Base-by-base conservation (phyloP, 2,329 filamentous ascomycete genomes). In the Botrytis fragariae region DNA sequence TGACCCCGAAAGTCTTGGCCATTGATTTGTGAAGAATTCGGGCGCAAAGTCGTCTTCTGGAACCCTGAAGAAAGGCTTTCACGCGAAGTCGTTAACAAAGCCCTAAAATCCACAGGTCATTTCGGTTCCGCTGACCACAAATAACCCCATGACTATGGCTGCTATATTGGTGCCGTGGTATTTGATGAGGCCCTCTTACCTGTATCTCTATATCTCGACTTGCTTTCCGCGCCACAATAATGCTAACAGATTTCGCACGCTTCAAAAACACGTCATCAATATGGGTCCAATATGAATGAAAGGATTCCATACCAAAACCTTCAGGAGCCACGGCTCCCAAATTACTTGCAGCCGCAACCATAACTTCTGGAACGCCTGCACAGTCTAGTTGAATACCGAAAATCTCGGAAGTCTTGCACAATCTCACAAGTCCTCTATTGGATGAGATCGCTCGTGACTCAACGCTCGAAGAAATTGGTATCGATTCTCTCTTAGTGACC, bases 21-120 rank as follows among this genome's bases (percentile, higher is more conserved):
- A 14, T 29, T 3, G 32, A 10, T 60, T 25, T 9, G 35, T 25
- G 5, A 60, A 37, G 32, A 61, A 9, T 37, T 10, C 1, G 32
- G 37, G 8, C 89, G 91, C 75, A 92, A 95, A 82, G 92, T 92
- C 42, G 87, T 89, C 67, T 91, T 94, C 79, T 93, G 91, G 3
- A 92, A 95, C 80, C 92, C 32, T 37, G 59, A 93, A 92, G 93
- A 80, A 87, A 92, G 76, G 85, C 94, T 77, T 90, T 25, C 25
- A 4, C 83, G 95, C 42, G 88, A 90, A n/a, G 93, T 92, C 3
- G 91, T 92, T 0, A 95, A 94, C 77, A 91, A 95, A 80, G 92
- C 92, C 0, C 85, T 95, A 65, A 92, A 95, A 80, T 92, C 92
- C 87, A 90, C 90, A 45, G 72, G 71, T 22, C 69, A 74, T 92